These are phyloP conservation scores for Anisodus tanguticus DNA, from an alignment of 257 asterid species.

Conservation along the genomic window DNA sequence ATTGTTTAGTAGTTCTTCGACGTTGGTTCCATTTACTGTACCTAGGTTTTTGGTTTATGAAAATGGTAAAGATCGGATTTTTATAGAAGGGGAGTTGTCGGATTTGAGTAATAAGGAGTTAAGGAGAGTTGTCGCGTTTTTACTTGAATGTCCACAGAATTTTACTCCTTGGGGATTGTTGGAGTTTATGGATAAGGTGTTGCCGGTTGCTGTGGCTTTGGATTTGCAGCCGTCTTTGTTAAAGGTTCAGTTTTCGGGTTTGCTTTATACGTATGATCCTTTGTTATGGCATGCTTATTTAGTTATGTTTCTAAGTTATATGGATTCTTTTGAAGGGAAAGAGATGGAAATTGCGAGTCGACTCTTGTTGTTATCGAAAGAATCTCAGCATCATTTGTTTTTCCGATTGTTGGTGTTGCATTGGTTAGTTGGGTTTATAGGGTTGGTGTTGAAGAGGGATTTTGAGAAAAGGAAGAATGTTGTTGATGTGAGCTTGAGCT, in stretches of 20 bases:
- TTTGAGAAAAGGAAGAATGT: constrained; percentile 54
- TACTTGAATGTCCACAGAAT: constrained; percentile 76
- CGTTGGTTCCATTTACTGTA: constrained; percentile 74
- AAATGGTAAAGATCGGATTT: constrained; percentile 36
- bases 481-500: constrained; percentile 66
- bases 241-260: constrained; percentile 87
- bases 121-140: constrained; percentile 76
- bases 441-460: constrained; percentile 54
- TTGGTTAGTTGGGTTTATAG: constrained; percentile 76
- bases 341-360: constrained; percentile 71
- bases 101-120: constrained; percentile 58
- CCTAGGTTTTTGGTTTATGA: constrained; percentile 60
- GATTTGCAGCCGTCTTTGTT: constrained; percentile 88
- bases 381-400: constrained; percentile 65
- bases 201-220: constrained; percentile 74
- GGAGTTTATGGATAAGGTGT: constrained; percentile 66
- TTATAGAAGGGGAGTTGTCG: constrained; percentile 55
- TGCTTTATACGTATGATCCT: constrained; percentile 77
- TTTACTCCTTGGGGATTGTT: constrained; percentile 74
- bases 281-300: constrained; percentile 80
- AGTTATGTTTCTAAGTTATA: constrained; percentile 59
- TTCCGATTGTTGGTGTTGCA: constrained; percentile 78
- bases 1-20: constrained; percentile 49
- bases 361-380: constrained; percentile 67
- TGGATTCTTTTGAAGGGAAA: constrained; percentile 72